Evolutionary conservation across 2,329 filamentous ascomycete genomes (phyloP), one percentile per base, ranked within the genome.

Genomic region (Thelonectria blattea): DNA sequence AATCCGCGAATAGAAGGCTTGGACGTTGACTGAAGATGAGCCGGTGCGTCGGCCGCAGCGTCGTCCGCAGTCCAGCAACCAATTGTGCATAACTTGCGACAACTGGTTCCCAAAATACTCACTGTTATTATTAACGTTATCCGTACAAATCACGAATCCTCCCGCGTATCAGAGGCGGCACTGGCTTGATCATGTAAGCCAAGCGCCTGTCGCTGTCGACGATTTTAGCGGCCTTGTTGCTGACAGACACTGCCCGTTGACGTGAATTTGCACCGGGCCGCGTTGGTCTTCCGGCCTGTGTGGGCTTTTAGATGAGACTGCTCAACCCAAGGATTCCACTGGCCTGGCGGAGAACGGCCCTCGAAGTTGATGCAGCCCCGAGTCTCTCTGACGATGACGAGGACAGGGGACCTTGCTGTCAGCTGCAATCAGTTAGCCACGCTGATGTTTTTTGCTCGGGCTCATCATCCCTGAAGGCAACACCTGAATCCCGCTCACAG

Each of bases 171-270:
- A 46, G 46, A n/a, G 20, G 30, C 34, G 4, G 18, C n/a, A 45
- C 56, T 32, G 48, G 50, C 57, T 59, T 58, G 37, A 52, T 56
- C 47, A 64, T 64, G 62, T 67, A 64, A 65, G 56, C 66, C 60
- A 27, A 20, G 49, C 20, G 37, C 49, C 30, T 24, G 53, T 22
- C 53, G 37, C 45, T 34, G 24, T 27, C 17, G 32, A n/a, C 42
- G 8, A 30, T 30, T n/a, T 30, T 63, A 53, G 61, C 54, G 58
- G 53, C 58, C 37, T 43, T 47, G 58, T 43, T 47, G 58, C 50
- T 64, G 62, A 63, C 59, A 64, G 56, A 49, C 57, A 43, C 37
- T 46, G 20, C 34, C 47, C 56, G 14, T 55, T 37, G 41, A 65
- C 60, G 60, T 60, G 58, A 62, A 53, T 48, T 68, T 42, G 49